Evolutionary conservation across 208 protist genomes (phyloP).

Genomic region (Herpetomonas tarakana): DNA sequence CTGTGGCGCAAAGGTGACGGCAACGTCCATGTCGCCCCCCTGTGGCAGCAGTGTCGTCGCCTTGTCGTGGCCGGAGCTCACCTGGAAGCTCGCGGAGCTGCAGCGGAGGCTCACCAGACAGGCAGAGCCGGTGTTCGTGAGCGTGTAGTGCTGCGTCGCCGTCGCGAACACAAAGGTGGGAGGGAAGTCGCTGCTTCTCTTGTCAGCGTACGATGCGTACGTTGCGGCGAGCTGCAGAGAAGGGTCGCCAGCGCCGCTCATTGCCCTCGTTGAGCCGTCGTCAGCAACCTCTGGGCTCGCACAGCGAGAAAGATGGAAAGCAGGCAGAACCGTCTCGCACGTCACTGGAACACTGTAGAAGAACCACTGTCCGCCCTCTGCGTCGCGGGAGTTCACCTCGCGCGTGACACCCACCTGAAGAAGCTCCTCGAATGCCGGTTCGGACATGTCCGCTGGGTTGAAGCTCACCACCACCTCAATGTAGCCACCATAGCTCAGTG

Average conservation of each 20-base stretch:
- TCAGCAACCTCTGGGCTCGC: neutral
- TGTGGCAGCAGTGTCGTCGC: slow-evolving; percentile 32
- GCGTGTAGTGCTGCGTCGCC: slow-evolving; percentile 31
- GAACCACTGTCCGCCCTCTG: slow-evolving; percentile 70
- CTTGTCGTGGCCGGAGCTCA: slow-evolving; percentile 23
- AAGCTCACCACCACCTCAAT: slow-evolving; percentile 77
- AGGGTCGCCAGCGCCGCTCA: neutral
- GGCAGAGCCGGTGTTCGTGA: slow-evolving; percentile 80
- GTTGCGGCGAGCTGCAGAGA: neutral
- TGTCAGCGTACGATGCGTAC: neutral
- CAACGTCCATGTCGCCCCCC: slow-evolving; percentile 31
- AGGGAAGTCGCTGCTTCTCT: slow-evolving; percentile 27
- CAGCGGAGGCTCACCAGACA: slow-evolving; percentile 56
- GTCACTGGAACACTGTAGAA: slow-evolving; percentile 61
- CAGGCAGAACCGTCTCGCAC: slow-evolving; percentile 59
- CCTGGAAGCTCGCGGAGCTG: slow-evolving; percentile 45
- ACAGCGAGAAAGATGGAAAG: slow-evolving; percentile 40
- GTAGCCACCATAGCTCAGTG: slow-evolving; percentile 75
- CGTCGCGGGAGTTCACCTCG: slow-evolving; percentile 66
- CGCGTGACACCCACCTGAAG: slow-evolving; percentile 68
- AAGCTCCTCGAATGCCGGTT: slow-evolving; percentile 33
- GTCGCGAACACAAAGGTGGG: slow-evolving; percentile 56
- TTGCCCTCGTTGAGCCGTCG: neutral
- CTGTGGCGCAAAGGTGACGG: slow-evolving; percentile 62
- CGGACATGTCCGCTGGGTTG: slow-evolving; percentile 41